A percentile compares a stretch with the other conserved stretches of the same genome.
phyloP scores from a whole-genome alignment of 2,329 filamentous ascomycete species.

The Pyrenophora teres region DNA sequence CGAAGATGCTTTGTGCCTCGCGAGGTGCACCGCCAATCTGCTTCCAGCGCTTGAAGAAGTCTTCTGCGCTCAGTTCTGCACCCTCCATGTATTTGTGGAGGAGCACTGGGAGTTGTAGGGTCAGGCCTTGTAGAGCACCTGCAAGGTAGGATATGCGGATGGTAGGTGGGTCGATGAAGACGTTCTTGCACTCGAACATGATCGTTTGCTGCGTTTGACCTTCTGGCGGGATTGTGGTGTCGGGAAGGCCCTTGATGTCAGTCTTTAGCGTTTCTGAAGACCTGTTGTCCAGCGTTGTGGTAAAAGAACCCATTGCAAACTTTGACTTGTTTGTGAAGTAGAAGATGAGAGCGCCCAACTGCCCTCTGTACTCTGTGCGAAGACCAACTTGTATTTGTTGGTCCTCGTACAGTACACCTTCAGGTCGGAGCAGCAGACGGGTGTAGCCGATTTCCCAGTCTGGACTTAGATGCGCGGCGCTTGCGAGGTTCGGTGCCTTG shows the following conservation, averaged over 20 bases:
- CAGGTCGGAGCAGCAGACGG: constrained; percentile 74
- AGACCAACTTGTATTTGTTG: constrained; percentile 90
- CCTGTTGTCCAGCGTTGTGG: constrained; percentile 83
- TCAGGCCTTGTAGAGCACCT: constrained; percentile 89
- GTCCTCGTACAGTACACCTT: constrained; percentile 94
- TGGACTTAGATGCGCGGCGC: constrained; percentile 87
- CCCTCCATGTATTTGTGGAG: constrained; percentile 98
- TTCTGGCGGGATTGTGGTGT: constrained; percentile 74
- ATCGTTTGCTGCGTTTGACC: constrained; percentile 90
- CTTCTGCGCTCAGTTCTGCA: constrained; percentile 81
- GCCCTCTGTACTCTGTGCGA: constrained; percentile 91
- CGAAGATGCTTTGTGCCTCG: constrained; percentile 87
- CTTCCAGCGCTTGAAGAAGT: constrained; percentile 99
- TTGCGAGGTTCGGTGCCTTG: constrained; percentile 83
- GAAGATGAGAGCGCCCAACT: constrained; percentile 91
- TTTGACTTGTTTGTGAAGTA: constrained; percentile 97
- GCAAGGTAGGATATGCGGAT: constrained; percentile 94
- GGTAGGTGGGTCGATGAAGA: constrained; percentile 84
- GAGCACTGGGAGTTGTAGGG: constrained; percentile 83
- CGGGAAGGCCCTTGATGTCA: constrained; percentile 86
- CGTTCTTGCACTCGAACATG: constrained; percentile 84
- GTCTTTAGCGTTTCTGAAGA: constrained; percentile 72
- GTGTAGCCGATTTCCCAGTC: constrained; percentile 94
- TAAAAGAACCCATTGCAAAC: constrained; percentile 84
- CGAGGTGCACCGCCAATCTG: constrained; percentile 89